Evolutionary conservation across 1,284 basidiomycete species (phyloP), one percentile per base, ranked within the genome.

Genomic region (Irpex rosettiformis): DNA sequence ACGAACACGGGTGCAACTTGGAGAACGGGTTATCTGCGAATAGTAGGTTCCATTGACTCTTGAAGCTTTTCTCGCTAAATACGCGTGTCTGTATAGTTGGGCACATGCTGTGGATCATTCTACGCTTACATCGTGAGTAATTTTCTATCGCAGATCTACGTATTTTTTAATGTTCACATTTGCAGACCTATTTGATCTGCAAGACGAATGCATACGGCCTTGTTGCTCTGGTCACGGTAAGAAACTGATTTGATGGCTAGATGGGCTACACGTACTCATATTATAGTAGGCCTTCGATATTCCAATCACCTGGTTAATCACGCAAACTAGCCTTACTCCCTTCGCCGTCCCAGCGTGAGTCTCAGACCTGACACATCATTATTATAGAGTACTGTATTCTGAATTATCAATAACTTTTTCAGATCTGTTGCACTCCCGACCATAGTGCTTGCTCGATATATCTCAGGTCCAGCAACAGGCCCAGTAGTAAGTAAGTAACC

Each of bases 1-100:
- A 80, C 78, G 7, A 82, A 79, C 61, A 79, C 77, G 0, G 80
- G 79, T 13, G 79, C 80, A 45, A 81, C 80, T 8, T 80, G 77
- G 74, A 71, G 79, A 47, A 73, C 77, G 10, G 77, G 75, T 1
- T 80, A 79, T 62, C 67, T 82, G 28, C 76, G 80, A 56, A 66
- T 81, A 33, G 79, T 80, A 58, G 62, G 73, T 62, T 10, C 7
- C 27, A 3, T 18, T 24, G 1, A 7, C 10, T 22, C 25, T 6
- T 37, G 5, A 43, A 1, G 4, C 24, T 6, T 40, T 7, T 28
- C 28, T 21, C 3, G 42, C 25, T 57, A 7, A 53, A n/a, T 22
- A 24, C 21, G 13, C 22, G 49, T 37, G 13, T 6, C 22, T 18
- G 2, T 4, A 28, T 21, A 81, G 79, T 67, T 74, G 5, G 80